Evolutionary conservation across 192 early-diverging fungal species (phyloP).

Genomic region (Coemansia sp.): DNA sequence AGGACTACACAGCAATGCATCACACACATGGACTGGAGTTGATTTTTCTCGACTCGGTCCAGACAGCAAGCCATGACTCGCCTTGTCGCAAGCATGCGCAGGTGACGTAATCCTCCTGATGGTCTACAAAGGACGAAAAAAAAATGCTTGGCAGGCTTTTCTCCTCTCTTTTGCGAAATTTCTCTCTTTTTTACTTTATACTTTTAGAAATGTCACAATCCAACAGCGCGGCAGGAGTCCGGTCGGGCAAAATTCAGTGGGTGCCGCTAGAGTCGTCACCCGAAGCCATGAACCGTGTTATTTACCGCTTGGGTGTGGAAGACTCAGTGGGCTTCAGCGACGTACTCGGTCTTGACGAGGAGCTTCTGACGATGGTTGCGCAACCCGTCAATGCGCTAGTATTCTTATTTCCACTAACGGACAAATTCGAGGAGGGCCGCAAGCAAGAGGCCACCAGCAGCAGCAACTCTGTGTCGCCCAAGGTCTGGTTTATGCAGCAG

Average conservation of each 20-base stretch:
- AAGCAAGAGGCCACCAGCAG: slow-evolving; percentile 58
- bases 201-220: background rate
- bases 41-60: too few species aligned
- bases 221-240: background rate
- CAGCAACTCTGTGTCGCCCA: slow-evolving; percentile 20
- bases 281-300: slow-evolving; percentile 69
- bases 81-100: background rate
- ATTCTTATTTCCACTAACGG: slow-evolving; percentile 83
- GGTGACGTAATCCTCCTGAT: background rate
- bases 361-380: slow-evolving; percentile 76
- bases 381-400: slow-evolving; percentile 84
- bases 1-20: too few species aligned
- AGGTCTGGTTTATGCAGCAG: slow-evolving; percentile 81
- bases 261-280: slow-evolving; percentile 90
- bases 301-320: slow-evolving; percentile 71
- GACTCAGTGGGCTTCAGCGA: slow-evolving; percentile 71
- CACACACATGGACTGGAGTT: too few species aligned
- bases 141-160: background rate
- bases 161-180: background rate
- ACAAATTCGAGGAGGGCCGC: slow-evolving; percentile 61
- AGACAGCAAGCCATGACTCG: background rate
- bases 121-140: background rate
- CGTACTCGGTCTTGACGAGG: slow-evolving; percentile 83
- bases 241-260: slow-evolving; percentile 62
- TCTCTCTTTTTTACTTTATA: background rate